Evolutionary conservation across 257 asterid species (phyloP).

Genomic region (Pogostemon cablin): DNA sequence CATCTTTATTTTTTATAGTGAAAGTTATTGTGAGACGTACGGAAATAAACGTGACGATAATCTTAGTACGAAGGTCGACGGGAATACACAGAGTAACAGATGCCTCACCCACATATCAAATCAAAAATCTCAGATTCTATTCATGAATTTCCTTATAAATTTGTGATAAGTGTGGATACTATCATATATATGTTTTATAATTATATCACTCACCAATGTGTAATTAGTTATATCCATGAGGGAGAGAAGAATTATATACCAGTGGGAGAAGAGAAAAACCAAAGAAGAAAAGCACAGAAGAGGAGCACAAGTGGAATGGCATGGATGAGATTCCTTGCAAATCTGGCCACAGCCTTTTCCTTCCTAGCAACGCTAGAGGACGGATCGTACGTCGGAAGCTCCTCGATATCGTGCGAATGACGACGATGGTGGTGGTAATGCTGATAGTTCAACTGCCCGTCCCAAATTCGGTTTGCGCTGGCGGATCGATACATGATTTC

Average conservation of each 20-base stretch:
- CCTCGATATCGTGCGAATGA: constrained; percentile 38
- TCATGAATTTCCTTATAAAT: no score
- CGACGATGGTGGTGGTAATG: constrained; percentile 29
- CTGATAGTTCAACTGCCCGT: constrained; percentile 30
- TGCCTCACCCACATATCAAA: no score
- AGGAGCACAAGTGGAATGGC: constrained; percentile 49
- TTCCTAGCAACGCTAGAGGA: constrained; percentile 39
- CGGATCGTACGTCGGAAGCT: constrained; percentile 40
- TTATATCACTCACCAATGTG: neutral
- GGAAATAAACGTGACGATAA: no score
- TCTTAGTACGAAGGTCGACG: no score
- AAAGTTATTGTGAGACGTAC: no score
- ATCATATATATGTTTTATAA: neutral
- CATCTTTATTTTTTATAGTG: no score
- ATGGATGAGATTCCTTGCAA: constrained; percentile 50
- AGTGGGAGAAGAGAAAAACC: constrained; percentile 49
- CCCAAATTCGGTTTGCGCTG: constrained; percentile 45
- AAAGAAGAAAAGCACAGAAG: constrained; percentile 49
- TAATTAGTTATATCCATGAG: constrained; percentile 28
- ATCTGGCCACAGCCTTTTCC: constrained; percentile 42
- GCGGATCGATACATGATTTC: constrained; percentile 48
- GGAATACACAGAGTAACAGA: no score
- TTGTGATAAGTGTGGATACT: no score
- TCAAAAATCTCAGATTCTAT: no score
- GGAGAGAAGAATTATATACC: constrained; percentile 48